Evolutionary conservation across 1,284 basidiomycete species (phyloP).

Genomic region (Coniferiporia weirii): DNA sequence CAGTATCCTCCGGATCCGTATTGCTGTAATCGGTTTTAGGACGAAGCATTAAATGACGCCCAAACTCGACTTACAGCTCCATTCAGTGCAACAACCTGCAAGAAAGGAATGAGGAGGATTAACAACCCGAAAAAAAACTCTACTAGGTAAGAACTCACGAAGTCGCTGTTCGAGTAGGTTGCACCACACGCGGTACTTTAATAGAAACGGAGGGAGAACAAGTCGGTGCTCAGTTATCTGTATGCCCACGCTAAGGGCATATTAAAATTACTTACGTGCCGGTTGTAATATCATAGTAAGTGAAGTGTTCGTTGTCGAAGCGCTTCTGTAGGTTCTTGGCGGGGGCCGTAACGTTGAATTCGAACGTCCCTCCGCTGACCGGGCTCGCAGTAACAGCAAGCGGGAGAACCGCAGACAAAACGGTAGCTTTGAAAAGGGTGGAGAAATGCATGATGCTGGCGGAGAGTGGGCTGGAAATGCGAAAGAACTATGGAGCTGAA

Average conservation of each 20-base stretch:
- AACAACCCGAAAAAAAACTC: neutral
- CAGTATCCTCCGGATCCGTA: constrained; percentile 20
- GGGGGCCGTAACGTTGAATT: neutral
- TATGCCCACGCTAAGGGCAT: too few relatives aligned
- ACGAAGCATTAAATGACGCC: neutral
- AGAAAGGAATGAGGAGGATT: neutral
- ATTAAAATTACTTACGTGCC: constrained; percentile 41
- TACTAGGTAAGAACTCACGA: constrained; percentile 1
- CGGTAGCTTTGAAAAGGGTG: neutral
- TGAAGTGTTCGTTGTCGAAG: constrained; percentile 18
- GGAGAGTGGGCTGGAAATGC: neutral
- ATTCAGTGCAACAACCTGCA: constrained; percentile 20
- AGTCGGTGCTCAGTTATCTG: neutral
- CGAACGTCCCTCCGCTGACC: neutral
- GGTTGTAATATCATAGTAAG: constrained; percentile 19
- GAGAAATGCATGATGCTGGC: neutral
- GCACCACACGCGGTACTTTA: constrained; percentile 15
- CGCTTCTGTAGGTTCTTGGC: constrained; percentile 8
- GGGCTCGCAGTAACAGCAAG: neutral
- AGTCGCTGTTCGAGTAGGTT: constrained; percentile 9
- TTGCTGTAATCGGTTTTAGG: constrained; percentile 9
- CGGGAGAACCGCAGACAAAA: neutral
- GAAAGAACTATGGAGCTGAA: neutral
- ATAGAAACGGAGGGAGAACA: neutral
- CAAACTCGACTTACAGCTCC: neutral